Percentiles rank a stretch among this genome's conserved stretches.
Evolutionary conservation across 768 basidiomycete species (phyloP).

Genomic region (Lentinula aciculospora): DNA sequence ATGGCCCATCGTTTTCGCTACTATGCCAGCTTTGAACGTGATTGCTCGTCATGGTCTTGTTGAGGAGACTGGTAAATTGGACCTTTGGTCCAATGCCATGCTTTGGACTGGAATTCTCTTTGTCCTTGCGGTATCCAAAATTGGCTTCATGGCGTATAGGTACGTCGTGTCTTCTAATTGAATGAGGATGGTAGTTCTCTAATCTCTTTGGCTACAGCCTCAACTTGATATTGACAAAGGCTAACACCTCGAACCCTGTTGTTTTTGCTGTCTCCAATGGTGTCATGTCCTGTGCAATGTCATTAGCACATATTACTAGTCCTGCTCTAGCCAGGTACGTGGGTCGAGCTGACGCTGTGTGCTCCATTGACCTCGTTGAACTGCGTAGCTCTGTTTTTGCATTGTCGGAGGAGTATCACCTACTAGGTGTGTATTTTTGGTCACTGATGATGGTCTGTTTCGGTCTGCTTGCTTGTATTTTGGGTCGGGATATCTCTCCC

Average conservation of each 20-base stretch:
- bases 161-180: background rate
- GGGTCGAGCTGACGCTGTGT: background rate
- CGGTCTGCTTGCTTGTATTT: background rate
- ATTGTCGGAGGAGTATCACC: slow-evolving; percentile 38
- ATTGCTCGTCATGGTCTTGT: slow-evolving; percentile 6
- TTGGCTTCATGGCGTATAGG: slow-evolving; percentile 1
- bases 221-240: slow-evolving; percentile 57
- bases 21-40: slow-evolving; percentile 31
- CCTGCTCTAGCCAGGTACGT: slow-evolving; percentile 56
- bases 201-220: slow-evolving; percentile 30
- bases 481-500: background rate
- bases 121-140: background rate
- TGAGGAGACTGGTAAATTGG: background rate
- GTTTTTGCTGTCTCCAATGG: slow-evolving; percentile 31
- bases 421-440: slow-evolving; percentile 56
- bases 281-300: slow-evolving; percentile 56
- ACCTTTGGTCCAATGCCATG: background rate
- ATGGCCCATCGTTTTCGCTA: slow-evolving; percentile 45
- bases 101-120: background rate
- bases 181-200: background rate
- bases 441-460: slow-evolving; percentile 25
- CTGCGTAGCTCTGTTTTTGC: slow-evolving; percentile 49
- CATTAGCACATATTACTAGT: slow-evolving; percentile 47
- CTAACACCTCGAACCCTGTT: slow-evolving; percentile 42
- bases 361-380: background rate